Base-by-base conservation (phyloP, 306 rosid genomes). In the Castanea mollissima region DNA sequence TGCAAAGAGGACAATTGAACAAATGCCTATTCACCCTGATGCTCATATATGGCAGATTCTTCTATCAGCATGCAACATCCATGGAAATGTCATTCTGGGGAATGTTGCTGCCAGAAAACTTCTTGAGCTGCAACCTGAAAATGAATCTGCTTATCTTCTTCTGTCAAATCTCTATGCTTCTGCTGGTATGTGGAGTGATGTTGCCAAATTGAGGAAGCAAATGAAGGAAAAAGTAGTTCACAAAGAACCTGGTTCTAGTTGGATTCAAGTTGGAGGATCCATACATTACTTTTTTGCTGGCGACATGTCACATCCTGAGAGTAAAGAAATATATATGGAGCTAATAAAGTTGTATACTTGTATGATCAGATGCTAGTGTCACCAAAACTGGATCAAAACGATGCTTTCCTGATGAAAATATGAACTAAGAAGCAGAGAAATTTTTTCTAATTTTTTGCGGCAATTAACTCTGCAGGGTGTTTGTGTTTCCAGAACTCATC, bases 1-100 rank as follows among this genome's bases (percentile, higher is more conserved):
- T 70, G 76, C 62, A 55, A 78, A 25, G 76, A 56, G 76, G 27
- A 78, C 76, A 27, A 19, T 70, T 55, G 76, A 78, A 27, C 62
- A 70, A 27, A 71, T 71, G 51, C 34, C 35, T 31, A 70, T 71
- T 69, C 46, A 1, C 76, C 81, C 71, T 59, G 76, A 71, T 78
- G 76, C 71, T 29, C 60, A 52, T 31, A 65, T 76, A 46, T 57
- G 76, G 63, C 70, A 71, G 27, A 78, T 58, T 71, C 62, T 38
- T 71, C 32, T 58, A 18, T 55, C 49, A 20, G 34, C 76, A 4
- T 71, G 82, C 32, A 58, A 67, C 52, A 18, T 67, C 27, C 72
- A 67, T 35, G 52, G 52, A n/a, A 67, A 67, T 67, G 72, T 67
- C 19, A 23, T 18, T 67, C 52, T 67, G 3, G 72, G 72, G 52